Conservation (phyloP, 352 stramenopile genomes). For the Thalassiosira sp. region DNA sequence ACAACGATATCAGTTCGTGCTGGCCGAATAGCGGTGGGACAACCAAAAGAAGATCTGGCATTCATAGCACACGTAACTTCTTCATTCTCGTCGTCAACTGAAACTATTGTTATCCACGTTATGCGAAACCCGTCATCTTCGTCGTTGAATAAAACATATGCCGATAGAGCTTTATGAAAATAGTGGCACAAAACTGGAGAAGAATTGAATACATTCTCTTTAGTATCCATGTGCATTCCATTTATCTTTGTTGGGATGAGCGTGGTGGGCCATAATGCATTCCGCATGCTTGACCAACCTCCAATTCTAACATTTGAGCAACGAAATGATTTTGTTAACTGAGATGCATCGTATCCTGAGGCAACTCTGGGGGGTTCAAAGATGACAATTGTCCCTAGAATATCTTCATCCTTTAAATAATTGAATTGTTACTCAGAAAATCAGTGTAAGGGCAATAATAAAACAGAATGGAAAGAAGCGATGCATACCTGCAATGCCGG, state of each 20-base stretch:
- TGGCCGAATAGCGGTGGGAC: constrained; percentile 19
- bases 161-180: constrained; percentile 24
- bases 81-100: neutral
- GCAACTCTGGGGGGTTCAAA: constrained; percentile 47
- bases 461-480: neutral
- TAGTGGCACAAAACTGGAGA: constrained; percentile 11
- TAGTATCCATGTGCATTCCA: too few relatives aligned
- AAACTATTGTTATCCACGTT: constrained; percentile 56
- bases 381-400: constrained; percentile 58
- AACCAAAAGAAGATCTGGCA: neutral
- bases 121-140: constrained; percentile 74
- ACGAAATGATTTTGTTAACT: constrained; percentile 34
- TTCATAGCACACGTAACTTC: constrained; percentile 4
- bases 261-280: constrained; percentile 57
- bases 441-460: too few relatives aligned
- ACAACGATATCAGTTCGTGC: constrained; percentile 42
- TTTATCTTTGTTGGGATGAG: constrained; percentile 29
- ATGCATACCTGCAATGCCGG: constrained; percentile 19
- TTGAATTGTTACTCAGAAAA: too few relatives aligned
- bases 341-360: neutral
- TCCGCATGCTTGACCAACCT: constrained; percentile 50
- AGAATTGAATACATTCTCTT: neutral
- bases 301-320: constrained; percentile 63
- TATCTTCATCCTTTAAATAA: constrained; percentile 46
- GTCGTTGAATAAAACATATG: constrained; percentile 70